phyloP scores from a whole-genome alignment of 1,139 yeast genomes.

The Yamadazyma aaseri region DNA sequence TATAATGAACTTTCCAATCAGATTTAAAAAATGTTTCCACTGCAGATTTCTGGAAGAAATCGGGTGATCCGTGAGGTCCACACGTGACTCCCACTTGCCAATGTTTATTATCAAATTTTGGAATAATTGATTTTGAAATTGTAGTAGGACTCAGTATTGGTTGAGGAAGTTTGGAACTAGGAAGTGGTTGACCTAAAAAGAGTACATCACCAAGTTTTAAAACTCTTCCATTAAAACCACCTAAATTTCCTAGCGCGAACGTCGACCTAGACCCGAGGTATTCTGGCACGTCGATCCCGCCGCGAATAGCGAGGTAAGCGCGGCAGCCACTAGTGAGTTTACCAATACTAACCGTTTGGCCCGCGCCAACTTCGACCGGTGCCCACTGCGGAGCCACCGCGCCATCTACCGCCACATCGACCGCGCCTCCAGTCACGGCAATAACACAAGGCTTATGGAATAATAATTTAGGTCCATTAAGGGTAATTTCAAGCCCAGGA shows the following conservation, averaged over 20 bases:
- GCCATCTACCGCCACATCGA: conserved; percentile 66
- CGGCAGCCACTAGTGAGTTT: conserved; percentile 82
- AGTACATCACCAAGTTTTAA: conserved; percentile 90
- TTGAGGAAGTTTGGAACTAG: conserved; percentile 67
- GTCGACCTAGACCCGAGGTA: conserved; percentile 96
- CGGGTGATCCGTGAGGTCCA: conserved; percentile 98
- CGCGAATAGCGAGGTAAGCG: conserved; percentile 84
- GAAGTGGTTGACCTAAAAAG: conserved; percentile 70
- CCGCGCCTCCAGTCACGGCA: conserved; percentile 84
- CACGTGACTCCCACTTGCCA: conserved; percentile 94
- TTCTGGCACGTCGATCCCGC: conserved; percentile 92
- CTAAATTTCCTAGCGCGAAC: conserved; percentile 89
- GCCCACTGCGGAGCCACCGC: conserved; percentile 54
- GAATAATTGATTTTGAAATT: conserved; percentile 59
- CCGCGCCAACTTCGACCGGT: conserved; percentile 68
- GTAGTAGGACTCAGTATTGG: conserved; percentile 64
- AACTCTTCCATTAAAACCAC: conserved; percentile 92
- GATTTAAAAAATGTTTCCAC: conserved; percentile 70
- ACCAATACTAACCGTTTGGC: conserved; percentile 79
- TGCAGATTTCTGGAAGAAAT: conserved; percentile 79
- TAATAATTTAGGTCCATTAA: conserved; percentile 78
- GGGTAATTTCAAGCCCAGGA: conserved; percentile 88
- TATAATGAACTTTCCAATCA: conserved; percentile 94
- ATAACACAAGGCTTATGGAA: conserved; percentile 80
- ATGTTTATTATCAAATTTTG: conserved; percentile 52